Percentiles rank a stretch among this genome's conserved stretches.
These are phyloP conservation scores for Citrus inodora DNA, from an alignment of 345 rosid genomes.

Conservation along the genomic window DNA sequence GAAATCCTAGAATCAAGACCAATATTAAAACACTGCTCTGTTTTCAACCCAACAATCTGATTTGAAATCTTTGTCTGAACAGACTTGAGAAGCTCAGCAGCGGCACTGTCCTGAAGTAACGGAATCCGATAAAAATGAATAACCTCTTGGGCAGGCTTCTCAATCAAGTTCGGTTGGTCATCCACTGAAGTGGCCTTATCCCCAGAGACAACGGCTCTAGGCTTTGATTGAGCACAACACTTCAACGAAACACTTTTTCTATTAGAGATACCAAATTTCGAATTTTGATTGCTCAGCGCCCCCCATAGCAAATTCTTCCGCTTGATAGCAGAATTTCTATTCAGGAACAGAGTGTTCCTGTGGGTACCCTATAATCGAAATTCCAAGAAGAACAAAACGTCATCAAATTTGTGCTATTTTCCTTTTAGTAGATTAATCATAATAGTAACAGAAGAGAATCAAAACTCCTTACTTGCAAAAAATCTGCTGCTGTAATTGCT, in stretches of 20 bases:
- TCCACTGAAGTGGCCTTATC: conserved; percentile 34
- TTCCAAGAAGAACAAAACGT: not conserved
- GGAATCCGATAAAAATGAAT: conserved; percentile 77
- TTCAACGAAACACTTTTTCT: conserved; percentile 41
- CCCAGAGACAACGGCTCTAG: conserved; percentile 45
- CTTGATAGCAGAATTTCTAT: conserved; percentile 24
- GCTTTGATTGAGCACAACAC: conserved; percentile 47
- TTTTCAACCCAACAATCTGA: conserved; percentile 68
- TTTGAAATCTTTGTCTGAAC: conserved; percentile 61
- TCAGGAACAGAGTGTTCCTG: conserved; percentile 52
- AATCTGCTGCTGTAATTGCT: conserved; percentile 33
- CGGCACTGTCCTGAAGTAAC: conserved; percentile 70
- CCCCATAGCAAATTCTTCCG: conserved; percentile 45
- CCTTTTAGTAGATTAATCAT: not conserved
- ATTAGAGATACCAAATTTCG: conserved; percentile 12
- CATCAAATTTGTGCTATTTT: not conserved
- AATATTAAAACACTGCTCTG: conserved; percentile 84
- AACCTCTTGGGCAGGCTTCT: conserved; percentile 56
- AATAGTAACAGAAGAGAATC: not conserved
- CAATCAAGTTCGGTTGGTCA: conserved; percentile 42
- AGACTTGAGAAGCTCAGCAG: conserved; percentile 53
- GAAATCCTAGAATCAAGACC: conserved; percentile 48
- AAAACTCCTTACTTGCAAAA: conserved; percentile 32
- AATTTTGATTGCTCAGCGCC: conserved; percentile 20
- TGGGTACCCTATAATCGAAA: conserved; percentile 50